Base-by-base conservation (phyloP, 2,329 filamentous ascomycete species). In the Pseudogymnoascus sp. region DNA sequence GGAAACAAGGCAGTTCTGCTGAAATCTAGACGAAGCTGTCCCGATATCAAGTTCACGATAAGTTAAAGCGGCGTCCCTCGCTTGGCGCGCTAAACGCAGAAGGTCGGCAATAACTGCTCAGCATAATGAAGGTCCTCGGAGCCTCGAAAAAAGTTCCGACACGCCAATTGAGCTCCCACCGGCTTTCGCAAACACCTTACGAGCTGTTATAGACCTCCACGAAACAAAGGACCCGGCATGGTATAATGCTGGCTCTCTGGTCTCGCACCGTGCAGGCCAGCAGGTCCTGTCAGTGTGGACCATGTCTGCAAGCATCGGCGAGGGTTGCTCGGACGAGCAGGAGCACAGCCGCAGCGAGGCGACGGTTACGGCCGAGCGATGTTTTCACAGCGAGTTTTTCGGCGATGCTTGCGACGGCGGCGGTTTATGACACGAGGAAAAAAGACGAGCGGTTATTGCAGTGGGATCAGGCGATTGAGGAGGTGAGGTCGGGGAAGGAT, bases 321-420 rank as follows among this genome's bases (percentile, higher is more conserved):
- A 33, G 60, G 22, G 11, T 38, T n/a, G 64, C 64, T n/a, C 59
- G 76, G 49, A 69, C 84, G 64, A 76, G 79, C 64, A 80, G 79
- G 69, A 73, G 79, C 61, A 80, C 82, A 49, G 75, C 78, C 22
- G 75, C 79, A 33, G 72, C 79, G 60, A 79, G 78, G 68, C 80
- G 81, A 61, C 80, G 80, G 66, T 73, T 80, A 45, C 78, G 77
- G 41, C 73, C 79, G 69, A 75, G 80, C 73, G 77, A 85, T 74
- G 66, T 86, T 64, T 79, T 87, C 70, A 89, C 87, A 23, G 83
- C 87, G 39, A 83, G 82, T 71, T 90, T 90, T 70, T 87, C 87
- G 25, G 83, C 85, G 35, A 81, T 88, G 61, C 82, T 89, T 69
- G 86, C 84, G 4, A 83, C 84, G 2, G 87, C 86, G 1, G 81